Evolutionary conservation across 2,329 filamentous ascomycete species (phyloP).

Genomic region (Myriosclerotinia curreyana): DNA sequence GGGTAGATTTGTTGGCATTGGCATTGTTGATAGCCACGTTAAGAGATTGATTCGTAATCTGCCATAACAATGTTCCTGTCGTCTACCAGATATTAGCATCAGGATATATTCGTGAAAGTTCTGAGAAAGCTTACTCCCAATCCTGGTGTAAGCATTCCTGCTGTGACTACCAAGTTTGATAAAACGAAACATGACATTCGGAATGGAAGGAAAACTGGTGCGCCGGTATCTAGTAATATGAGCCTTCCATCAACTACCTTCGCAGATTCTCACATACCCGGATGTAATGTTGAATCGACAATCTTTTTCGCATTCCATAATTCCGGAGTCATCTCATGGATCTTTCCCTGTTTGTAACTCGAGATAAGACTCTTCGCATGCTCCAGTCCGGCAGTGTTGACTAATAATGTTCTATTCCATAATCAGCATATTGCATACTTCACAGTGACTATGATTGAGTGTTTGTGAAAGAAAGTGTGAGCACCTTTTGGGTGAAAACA

Average conservation of each 20-base stretch:
- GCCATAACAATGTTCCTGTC: conserved; percentile 85
- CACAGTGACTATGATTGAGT: not conserved
- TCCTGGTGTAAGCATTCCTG: conserved; percentile 92
- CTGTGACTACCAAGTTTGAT: conserved; percentile 91
- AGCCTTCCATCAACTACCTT: conserved; percentile 12
- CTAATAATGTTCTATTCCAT: conserved; percentile 72
- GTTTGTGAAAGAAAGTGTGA: conserved; percentile 23
- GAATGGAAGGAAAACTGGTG: conserved; percentile 89
- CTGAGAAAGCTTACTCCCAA: conserved; percentile 55
- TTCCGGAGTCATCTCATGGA: conserved; percentile 78
- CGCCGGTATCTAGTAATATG: conserved; percentile 69
- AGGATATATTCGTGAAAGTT: conserved; percentile 8
- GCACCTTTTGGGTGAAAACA: conserved; percentile 33
- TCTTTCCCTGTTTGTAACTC: conserved; percentile 81
- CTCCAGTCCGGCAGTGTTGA: conserved; percentile 74
- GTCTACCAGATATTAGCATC: conserved; percentile 49
- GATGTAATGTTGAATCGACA: conserved; percentile 93
- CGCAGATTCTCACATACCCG: conserved; percentile 56
- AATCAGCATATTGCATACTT: conserved; percentile 28
- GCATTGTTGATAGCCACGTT: conserved; percentile 98
- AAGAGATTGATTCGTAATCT: conserved; percentile 93
- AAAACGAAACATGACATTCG: conserved; percentile 96
- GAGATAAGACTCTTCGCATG: conserved; percentile 78
- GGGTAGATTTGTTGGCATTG: conserved; percentile 96
- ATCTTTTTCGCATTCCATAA: conserved; percentile 96